Conservation (phyloP, 768 basidiomycete genomes). For the Pleurotus cornucopiae region DNA sequence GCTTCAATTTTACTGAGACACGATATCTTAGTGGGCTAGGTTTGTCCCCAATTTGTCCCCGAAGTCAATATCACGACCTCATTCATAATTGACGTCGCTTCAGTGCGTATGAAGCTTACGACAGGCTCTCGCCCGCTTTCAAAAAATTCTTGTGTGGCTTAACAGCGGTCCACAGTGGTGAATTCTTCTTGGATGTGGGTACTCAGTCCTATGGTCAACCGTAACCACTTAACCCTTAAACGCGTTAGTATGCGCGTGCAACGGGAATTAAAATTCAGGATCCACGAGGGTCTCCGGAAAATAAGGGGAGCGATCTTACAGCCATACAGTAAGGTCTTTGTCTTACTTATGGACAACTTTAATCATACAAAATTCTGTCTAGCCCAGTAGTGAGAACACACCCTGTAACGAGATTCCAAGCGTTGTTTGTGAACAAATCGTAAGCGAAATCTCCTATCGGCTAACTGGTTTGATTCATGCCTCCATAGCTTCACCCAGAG, state of each 20-base stretch:
- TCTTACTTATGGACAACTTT: not conserved
- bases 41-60: conserved; percentile 5
- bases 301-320: conserved; percentile 41
- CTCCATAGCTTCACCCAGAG: conserved; percentile 45
- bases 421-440: conserved; percentile 51
- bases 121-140: conserved; percentile 52
- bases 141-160: conserved; percentile 54
- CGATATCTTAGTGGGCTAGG: conserved; percentile 33
- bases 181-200: conserved; percentile 34
- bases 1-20: not conserved
- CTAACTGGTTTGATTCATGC: not conserved
- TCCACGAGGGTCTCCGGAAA: conserved; percentile 49
- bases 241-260: conserved; percentile 25
- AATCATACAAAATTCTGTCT: not conserved
- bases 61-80: not conserved
- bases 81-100: not conserved
- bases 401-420: conserved; percentile 58
- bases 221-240: not conserved
- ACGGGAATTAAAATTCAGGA: conserved; percentile 28
- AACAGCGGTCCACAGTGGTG: conserved; percentile 49
- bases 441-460: conserved; percentile 14
- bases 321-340: conserved; percentile 43
- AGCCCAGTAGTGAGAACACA: conserved; percentile 52
- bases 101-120: conserved; percentile 61
- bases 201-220: not conserved